Conservation (phyloP, 2,329 filamentous ascomycete genomes). For the Penicillium sp. region DNA sequence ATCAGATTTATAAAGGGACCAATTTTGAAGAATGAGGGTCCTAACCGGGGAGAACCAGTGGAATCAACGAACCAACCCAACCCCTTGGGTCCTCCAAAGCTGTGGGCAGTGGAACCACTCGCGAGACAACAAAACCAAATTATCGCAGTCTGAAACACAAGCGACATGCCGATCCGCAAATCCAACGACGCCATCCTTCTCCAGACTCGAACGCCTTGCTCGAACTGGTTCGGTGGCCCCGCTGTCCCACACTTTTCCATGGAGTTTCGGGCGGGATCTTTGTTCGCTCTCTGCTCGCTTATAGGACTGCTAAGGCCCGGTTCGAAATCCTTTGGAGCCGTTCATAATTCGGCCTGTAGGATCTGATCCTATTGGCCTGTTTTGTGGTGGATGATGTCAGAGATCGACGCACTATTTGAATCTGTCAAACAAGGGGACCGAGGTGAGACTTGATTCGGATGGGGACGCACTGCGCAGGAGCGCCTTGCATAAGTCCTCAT, state of each 20-base stretch:
- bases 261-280: not conserved
- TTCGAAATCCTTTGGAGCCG: constrained; percentile 1
- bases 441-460: not conserved
- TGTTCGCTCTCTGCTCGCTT: not conserved
- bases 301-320: not conserved
- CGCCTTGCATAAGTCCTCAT: not conserved
- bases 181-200: constrained; percentile 17
- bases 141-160: constrained; percentile 25
- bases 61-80: not conserved
- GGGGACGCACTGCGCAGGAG: not conserved
- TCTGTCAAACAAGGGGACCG: constrained; percentile 10
- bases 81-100: constrained; percentile 18
- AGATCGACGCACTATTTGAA: constrained; percentile 26
- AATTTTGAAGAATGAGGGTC: constrained; percentile 6
- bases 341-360: constrained; percentile 6
- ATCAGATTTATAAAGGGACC: constrained; percentile 4
- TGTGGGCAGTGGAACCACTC: not conserved
- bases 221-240: constrained; percentile 18
- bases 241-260: not conserved
- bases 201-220: constrained; percentile 16
- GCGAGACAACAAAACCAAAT: constrained; percentile 1
- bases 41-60: not conserved
- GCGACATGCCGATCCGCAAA: constrained; percentile 25
- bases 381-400: constrained; percentile 21
- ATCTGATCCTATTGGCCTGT: not conserved